Evolutionary conservation across 768 basidiomycete species (phyloP), one percentile per base, ranked within the genome.

Genomic region (Tylopilus plumbeoviolaceoides): DNA sequence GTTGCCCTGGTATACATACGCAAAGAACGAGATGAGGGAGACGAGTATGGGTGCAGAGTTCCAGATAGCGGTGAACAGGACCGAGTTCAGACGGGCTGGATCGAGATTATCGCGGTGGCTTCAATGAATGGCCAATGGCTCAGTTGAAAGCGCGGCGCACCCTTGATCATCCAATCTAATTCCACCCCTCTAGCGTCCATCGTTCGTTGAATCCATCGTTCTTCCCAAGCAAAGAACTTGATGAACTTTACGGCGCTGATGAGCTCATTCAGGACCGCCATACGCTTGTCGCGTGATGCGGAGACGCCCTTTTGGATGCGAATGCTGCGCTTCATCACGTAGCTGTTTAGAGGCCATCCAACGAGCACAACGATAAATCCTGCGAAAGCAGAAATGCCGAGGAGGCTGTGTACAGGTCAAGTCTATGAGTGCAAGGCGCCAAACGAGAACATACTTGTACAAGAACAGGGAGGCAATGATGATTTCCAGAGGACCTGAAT

Each of bases 11-110:
- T 82, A 70, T 25, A 94, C 82, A 55, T 82, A 92, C 18, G 75
- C 77, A 61, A 82, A 76, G 77, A 95, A 95, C 2, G 88, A 84
- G 15, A 89, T 78, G 51, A 93, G 77, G 1, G 90, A 91, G 17
- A 95, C 82, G 12, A 89, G 66, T 44, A 92, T 84, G 0, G 93
- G 93, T 0, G 89, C 88, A 9, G 77, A 73, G 2, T 75, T 78
- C 89, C 89, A 95, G 10, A 93, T 71, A 5, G 83, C 59, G 14
- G 77, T 78, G 66, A 94, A 90, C 69, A 86, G 64, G 43, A 92
- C 70, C 2, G 78, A 78, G 65, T 94, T 94, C 58, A 87, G 70
- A 15, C 88, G 82, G 33, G 81, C 87, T 85, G 27, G 12, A 44
- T n/a, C 5, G 17, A 33, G 14, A 28, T 21, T 14, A n/a, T 33